Evolutionary conservation across 352 stramenopile genomes (phyloP).

Genomic region (Phytopythium helicoides): DNA sequence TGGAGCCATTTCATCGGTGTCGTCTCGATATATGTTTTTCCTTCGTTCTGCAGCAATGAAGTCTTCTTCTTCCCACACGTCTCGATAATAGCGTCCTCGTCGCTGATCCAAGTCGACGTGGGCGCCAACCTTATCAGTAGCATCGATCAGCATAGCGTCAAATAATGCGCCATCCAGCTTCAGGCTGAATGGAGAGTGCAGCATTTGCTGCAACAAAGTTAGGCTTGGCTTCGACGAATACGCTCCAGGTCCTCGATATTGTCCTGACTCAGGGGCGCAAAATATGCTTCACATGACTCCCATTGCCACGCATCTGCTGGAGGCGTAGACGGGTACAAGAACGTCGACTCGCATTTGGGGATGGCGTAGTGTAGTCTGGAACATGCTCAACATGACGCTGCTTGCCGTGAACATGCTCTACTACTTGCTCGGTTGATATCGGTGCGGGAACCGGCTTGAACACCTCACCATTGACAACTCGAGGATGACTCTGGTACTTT

Average conservation of each 20-base stretch:
- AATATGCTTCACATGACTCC: conserved; percentile 59
- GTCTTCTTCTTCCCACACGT: conserved; percentile 78
- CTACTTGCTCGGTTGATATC: background rate
- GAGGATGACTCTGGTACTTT: conserved; percentile 21
- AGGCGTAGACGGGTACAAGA: conserved; percentile 32
- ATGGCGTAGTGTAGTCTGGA: background rate
- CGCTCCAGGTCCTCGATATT: conserved; percentile 53
- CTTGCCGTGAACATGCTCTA: background rate
- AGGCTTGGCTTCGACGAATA: conserved; percentile 50
- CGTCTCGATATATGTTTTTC: conserved; percentile 10
- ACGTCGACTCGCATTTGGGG: background rate
- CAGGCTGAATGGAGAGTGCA: conserved; percentile 14
- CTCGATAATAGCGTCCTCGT: conserved; percentile 66
- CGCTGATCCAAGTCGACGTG: conserved; percentile 30
- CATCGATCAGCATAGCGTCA: conserved; percentile 42
- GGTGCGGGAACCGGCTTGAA: background rate
- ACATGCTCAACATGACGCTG: background rate
- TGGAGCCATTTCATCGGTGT: conserved; percentile 24
- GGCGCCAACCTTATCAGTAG: conserved; percentile 17
- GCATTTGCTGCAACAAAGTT: conserved; percentile 51
- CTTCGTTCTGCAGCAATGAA: conserved; percentile 39
- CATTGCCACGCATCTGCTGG: conserved; percentile 54
- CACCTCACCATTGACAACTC: conserved; percentile 2
- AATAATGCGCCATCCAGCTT: conserved; percentile 36
- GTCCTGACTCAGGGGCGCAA: conserved; percentile 40